These are phyloP conservation scores for Diospyros lotus DNA, from an alignment of 148 eudicot genomes.

Conservation along the genomic window DNA sequence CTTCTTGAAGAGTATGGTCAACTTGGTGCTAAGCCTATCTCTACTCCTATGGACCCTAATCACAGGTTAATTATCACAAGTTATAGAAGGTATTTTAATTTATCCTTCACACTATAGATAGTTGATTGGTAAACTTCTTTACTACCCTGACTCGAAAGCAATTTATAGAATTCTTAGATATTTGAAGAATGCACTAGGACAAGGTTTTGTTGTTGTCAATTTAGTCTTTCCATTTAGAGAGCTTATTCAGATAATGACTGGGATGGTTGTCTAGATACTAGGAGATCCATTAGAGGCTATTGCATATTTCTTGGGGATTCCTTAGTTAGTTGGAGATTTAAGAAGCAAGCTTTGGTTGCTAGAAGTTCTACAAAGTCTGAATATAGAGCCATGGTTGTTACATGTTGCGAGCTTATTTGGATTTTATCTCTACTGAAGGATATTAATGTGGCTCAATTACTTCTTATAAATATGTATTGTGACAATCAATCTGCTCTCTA, in stretches of 20 bases:
- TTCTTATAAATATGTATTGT: not conserved
- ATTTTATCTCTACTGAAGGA: not conserved
- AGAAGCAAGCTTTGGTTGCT: not conserved
- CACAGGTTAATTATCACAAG: no score
- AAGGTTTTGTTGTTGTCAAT: not conserved
- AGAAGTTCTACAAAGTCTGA: not conserved
- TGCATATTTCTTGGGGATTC: not conserved
- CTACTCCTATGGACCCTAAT: no score
- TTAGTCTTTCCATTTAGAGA: not conserved
- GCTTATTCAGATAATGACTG: not conserved
- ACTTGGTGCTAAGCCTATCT: no score
- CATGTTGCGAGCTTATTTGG: not conserved
- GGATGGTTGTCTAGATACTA: not conserved
- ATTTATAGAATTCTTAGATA: not conserved
- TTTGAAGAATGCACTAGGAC: not conserved
- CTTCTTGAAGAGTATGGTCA: no score
- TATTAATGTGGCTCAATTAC: not conserved
- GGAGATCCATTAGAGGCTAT: not conserved
- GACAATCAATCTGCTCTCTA: not conserved
- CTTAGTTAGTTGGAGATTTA: not conserved
- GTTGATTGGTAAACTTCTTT: no score
- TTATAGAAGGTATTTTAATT: no score
- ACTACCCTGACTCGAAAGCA: not conserved
- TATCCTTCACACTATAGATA: no score
- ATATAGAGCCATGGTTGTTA: not conserved